These are phyloP conservation scores for Micractinium sp. DNA, from an alignment of 139 green algal species.

Conservation along the genomic window DNA sequence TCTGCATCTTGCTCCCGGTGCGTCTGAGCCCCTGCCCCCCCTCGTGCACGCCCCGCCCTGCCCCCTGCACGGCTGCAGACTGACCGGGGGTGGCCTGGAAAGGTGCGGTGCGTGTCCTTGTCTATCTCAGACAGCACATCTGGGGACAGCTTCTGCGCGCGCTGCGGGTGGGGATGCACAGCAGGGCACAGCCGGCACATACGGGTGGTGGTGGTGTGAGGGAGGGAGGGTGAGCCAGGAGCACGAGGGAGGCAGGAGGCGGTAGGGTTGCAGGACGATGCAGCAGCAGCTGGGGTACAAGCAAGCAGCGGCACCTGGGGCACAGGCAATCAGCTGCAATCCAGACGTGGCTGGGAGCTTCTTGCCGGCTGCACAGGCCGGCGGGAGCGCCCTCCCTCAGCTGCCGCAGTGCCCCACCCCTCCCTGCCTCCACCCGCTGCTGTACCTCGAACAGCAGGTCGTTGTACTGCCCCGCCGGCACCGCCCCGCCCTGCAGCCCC, in stretches of 20 bases:
- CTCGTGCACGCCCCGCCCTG: too few relatives aligned
- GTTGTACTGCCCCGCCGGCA: neutral
- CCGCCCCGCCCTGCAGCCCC: neutral
- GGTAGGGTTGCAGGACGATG: neutral
- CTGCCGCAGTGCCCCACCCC: neutral
- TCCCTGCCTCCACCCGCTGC: neutral
- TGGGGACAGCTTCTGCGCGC: neutral
- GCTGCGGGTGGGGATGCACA: too few relatives aligned
- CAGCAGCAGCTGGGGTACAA: neutral
- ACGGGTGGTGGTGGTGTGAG: too few relatives aligned
- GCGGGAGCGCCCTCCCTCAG: neutral
- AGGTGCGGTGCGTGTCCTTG: constrained; percentile 81
- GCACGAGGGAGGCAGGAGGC: too few relatives aligned
- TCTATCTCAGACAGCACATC: constrained; percentile 76
- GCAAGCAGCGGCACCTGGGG: neutral
- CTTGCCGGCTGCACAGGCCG: neutral
- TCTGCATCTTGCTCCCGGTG: too few relatives aligned
- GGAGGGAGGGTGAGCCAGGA: neutral
- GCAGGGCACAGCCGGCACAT: neutral
- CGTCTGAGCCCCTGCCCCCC: too few relatives aligned
- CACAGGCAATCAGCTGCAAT: too few relatives aligned
- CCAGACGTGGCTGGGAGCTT: too few relatives aligned
- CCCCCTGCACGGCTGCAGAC: too few relatives aligned
- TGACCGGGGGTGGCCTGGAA: constrained; percentile 59
- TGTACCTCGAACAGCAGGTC: constrained; percentile 26